Evolutionary conservation across 805 yeast species (phyloP).

Genomic region (Ogataea angusta): DNA sequence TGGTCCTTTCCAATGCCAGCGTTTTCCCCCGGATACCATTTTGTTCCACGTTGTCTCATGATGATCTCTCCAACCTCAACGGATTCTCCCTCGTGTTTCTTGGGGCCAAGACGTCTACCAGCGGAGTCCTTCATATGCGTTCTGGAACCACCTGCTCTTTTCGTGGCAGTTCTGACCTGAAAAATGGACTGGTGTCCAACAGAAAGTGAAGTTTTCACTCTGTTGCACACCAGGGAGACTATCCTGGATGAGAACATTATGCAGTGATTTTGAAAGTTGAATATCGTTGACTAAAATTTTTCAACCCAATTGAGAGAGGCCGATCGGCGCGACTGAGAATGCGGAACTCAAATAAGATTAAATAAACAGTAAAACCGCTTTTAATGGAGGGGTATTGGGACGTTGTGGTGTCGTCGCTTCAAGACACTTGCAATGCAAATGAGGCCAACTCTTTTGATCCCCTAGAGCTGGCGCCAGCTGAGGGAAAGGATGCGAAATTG

Average conservation of each 20-base stretch:
- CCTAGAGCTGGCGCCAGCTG: slow-evolving; percentile 30
- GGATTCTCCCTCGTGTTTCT: slow-evolving; percentile 72
- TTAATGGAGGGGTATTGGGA: slow-evolving; percentile 66
- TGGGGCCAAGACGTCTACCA: slow-evolving; percentile 91
- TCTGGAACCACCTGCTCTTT: slow-evolving; percentile 92
- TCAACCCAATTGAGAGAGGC: slow-evolving; percentile 1
- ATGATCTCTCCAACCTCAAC: slow-evolving; percentile 85
- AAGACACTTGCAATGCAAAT: slow-evolving; percentile 63
- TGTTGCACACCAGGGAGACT: slow-evolving; percentile 11
- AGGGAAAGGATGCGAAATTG: slow-evolving; percentile 32
- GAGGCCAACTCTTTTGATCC: slow-evolving; percentile 51
- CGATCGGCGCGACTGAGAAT: slow-evolving; percentile 8
- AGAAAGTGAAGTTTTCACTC: slow-evolving; percentile 12
- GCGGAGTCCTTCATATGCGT: slow-evolving; percentile 92
- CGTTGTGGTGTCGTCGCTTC: slow-evolving; percentile 59
- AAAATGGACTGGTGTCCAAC: slow-evolving; percentile 7
- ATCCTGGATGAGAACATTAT: slow-evolving; percentile 7
- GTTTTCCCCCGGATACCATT: slow-evolving; percentile 91
- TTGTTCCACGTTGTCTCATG: slow-evolving; percentile 93
- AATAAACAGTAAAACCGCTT: neutral
- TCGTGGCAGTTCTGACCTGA: slow-evolving; percentile 84
- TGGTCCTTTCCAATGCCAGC: slow-evolving; percentile 90
- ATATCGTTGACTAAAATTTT: slow-evolving; percentile 10
- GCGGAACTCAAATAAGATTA: neutral
- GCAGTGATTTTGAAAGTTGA: neutral